A percentile compares a stretch with the other conserved stretches of the same genome.
Evolutionary conservation across 2,329 filamentous ascomycete species (phyloP).

Genomic region (Zalaria sp.): DNA sequence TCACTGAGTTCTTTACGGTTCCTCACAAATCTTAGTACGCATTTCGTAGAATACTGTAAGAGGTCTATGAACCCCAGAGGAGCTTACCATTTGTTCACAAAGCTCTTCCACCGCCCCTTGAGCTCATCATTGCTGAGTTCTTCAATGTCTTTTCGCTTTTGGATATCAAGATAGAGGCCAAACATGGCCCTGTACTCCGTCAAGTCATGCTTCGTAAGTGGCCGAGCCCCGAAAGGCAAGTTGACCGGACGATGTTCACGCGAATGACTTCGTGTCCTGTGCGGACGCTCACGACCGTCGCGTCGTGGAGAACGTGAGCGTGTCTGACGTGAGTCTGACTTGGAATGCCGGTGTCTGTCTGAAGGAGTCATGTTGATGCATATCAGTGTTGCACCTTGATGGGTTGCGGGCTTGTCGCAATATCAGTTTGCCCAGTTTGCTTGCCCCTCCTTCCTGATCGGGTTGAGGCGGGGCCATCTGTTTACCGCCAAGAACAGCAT

Average conservation of each 20-base stretch:
- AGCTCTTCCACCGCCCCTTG: conserved; percentile 85
- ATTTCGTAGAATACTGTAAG: not conserved
- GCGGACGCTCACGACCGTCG: conserved; percentile 1
- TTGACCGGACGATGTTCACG: conserved; percentile 9
- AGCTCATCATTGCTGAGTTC: conserved; percentile 61
- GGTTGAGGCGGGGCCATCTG: no score
- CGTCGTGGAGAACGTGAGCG: not conserved
- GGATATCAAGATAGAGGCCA: conserved; percentile 72
- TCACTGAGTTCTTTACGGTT: conserved; percentile 76
- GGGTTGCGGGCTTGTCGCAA: no score
- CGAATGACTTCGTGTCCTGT: conserved; percentile 3
- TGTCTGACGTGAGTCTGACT: not conserved
- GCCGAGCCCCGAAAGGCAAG: conserved; percentile 52
- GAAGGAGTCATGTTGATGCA: no score
- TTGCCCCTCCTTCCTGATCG: no score
- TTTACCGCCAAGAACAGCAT: no score
- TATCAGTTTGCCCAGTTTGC: no score
- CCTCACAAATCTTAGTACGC: conserved; percentile 39
- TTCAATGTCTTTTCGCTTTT: conserved; percentile 61
- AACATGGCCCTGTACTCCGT: conserved; percentile 55
- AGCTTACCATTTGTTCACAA: conserved; percentile 67
- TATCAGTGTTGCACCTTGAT: no score
- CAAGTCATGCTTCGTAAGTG: conserved; percentile 57
- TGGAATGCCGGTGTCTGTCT: no score
- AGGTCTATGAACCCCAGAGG: not conserved